phyloP scores from a whole-genome alignment of 257 asterid species.

The Scutellaria baicalensis region DNA sequence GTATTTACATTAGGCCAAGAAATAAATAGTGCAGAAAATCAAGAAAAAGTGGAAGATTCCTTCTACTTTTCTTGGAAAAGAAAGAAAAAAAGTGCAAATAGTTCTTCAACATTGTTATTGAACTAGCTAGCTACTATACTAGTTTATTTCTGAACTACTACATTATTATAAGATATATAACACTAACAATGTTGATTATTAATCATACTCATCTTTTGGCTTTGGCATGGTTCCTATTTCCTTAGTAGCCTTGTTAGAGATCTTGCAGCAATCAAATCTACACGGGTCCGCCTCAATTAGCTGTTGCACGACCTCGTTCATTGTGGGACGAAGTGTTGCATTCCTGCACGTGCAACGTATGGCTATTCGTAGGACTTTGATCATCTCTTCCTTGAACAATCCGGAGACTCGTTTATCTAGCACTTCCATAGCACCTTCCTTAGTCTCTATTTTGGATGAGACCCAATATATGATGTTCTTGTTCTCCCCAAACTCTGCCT shows the following conservation, averaged over 20 bases:
- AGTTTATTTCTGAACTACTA: neutral
- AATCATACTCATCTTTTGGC: neutral
- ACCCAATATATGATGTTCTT: constrained; percentile 88
- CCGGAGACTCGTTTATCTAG: constrained; percentile 54
- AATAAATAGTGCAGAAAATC: neutral
- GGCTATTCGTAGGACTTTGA: constrained; percentile 75
- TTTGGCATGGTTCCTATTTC: neutral
- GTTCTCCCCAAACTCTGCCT: constrained; percentile 86
- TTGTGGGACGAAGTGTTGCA: constrained; percentile 65
- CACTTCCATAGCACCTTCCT: constrained; percentile 69
- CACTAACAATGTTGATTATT: neutral
- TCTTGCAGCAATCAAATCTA: constrained; percentile 35
- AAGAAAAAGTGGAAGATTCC: constrained; percentile 11
- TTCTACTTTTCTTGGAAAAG: constrained; percentile 3
- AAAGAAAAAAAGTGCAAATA: neutral
- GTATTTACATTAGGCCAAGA: constrained; percentile 28
- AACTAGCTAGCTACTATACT: neutral
- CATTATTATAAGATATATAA: too few relatives aligned
- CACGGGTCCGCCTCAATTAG: constrained; percentile 79
- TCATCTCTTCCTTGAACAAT: constrained; percentile 72
- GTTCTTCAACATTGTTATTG: neutral
- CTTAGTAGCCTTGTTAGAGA: constrained; percentile 1
- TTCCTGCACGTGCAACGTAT: constrained; percentile 74
- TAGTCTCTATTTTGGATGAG: constrained; percentile 73
- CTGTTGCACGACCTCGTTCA: constrained; percentile 80